Conservation (phyloP, 208 protist genomes). For the Phytomonas francai region DNA sequence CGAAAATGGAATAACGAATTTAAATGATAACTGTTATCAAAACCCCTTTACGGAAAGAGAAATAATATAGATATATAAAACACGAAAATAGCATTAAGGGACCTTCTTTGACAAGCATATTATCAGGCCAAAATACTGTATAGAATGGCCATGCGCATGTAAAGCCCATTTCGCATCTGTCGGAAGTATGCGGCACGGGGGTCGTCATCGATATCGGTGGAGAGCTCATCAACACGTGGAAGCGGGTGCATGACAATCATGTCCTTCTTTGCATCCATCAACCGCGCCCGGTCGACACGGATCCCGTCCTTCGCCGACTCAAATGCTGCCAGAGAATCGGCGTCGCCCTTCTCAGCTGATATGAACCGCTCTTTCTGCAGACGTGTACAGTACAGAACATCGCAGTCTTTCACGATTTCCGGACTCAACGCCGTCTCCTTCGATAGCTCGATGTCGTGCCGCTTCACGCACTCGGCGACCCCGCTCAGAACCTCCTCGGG, state of each 20-base stretch:
- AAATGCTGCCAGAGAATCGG: conserved; percentile 73
- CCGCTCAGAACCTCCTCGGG: conserved; percentile 67
- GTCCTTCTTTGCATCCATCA: conserved; percentile 70
- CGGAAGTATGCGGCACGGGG: conserved; percentile 96
- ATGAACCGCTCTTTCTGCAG: conserved; percentile 97
- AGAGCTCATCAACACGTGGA: conserved; percentile 96
- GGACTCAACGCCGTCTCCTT: conserved; percentile 18
- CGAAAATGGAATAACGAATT: too few species aligned
- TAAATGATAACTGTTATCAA: too few species aligned
- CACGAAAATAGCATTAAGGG: too few species aligned
- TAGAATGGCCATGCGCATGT: conserved; percentile 97
- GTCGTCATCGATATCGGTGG: conserved; percentile 88
- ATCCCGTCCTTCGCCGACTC: conserved; percentile 70
- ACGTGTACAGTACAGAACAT: conserved; percentile 96
- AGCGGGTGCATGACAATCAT: conserved; percentile 98
- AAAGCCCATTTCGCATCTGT: conserved; percentile 97
- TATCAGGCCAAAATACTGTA: conserved; percentile 68
- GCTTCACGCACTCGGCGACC: conserved; percentile 31
- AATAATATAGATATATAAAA: too few species aligned
- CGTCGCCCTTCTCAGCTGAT: conserved; percentile 25
- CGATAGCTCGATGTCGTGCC: conserved; percentile 36
- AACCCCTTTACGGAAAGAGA: too few species aligned
- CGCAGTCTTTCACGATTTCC: conserved; percentile 75
- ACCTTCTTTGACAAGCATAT: neutral
- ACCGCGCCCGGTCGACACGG: conserved; percentile 55